Base-by-base conservation (phyloP, 441 rosid species). In the Flueggea neowawraea region DNA sequence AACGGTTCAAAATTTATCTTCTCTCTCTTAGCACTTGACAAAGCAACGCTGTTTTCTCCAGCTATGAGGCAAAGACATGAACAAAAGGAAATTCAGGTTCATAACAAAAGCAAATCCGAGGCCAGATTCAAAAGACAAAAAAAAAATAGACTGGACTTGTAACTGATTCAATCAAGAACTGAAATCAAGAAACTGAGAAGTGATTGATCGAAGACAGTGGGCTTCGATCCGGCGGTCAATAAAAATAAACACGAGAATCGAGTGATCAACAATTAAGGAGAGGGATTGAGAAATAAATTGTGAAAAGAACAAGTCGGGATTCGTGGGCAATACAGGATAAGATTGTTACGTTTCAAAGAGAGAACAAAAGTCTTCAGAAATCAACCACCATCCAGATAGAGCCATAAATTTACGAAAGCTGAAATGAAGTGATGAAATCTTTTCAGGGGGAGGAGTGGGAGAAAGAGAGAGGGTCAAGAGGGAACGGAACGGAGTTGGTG, bases 401-500 rank as follows among this genome's bases (percentile, higher is more conserved):
- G 15, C 58, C 17, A 63, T 55, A 36, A 4, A 64, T 31, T 50
- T 48, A 36, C 41, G 53, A 33, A 51, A 36, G 39, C 13, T 52
- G 52, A 63, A 57, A 62, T 51, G 70, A 53, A 63, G 64, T 33
- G 58, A 33, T 10, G 33, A 31, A 31, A 32, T 14, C 2, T 54
- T 54, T 6, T 13, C 6, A 36, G n/a, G 0, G 57, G 47, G 44
- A 14, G 62, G 43, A 16, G 51, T 31, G 54, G 10, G 14, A 43
- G 22, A 17, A 61, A 67, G 69, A 56, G 57, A 65, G 61, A 11
- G 61, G 54, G 45, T 13, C 22, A 39, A 12, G 44, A 32, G 55
- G 52, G 31, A 52, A 44, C 43, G 51, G 58, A 65, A 62, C 45
- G 65, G 66, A 56, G 69, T 51, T 15, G 72, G 64, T 65, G 73